A percentile compares a stretch with the other conserved stretches of the same genome.
Conservation (phyloP, 805 yeast species). For the Spathaspora gorwiae region DNA sequence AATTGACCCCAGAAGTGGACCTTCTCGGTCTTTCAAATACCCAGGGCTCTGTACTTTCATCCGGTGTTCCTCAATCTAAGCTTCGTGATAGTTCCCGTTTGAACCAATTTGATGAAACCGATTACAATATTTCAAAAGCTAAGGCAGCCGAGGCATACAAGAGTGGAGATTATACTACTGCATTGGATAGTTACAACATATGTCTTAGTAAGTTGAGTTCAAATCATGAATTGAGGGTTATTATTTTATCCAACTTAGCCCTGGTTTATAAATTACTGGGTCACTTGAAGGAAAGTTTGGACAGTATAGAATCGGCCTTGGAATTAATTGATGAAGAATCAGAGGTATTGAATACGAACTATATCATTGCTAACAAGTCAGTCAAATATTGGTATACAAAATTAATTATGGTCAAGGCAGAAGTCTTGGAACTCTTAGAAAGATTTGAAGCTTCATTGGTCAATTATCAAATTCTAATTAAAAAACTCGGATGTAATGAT, state of each 20-base stretch:
- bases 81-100: conserved; percentile 16
- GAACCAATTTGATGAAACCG: conserved; percentile 36
- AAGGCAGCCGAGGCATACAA: conserved; percentile 63
- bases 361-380: conserved; percentile 43
- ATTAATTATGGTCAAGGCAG: conserved; percentile 68
- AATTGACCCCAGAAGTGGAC: conserved; percentile 16
- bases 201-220: conserved; percentile 50
- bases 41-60: background rate
- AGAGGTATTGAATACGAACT: conserved; percentile 18
- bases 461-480: conserved; percentile 58
- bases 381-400: conserved; percentile 73
- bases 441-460: conserved; percentile 58
- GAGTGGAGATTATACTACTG: conserved; percentile 76
- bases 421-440: conserved; percentile 78
- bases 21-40: conserved; percentile 21
- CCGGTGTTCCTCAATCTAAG: background rate
- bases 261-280: conserved; percentile 12
- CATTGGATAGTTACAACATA: conserved; percentile 56
- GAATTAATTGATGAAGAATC: conserved; percentile 25
- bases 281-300: conserved; percentile 23
- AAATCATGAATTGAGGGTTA: conserved; percentile 59
- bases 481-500: conserved; percentile 57
- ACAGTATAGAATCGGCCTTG: conserved; percentile 46
- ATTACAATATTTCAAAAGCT: conserved; percentile 45
- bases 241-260: conserved; percentile 74